Conservation (phyloP, 2,329 filamentous ascomycete genomes). For the Scedosporium boydii region DNA sequence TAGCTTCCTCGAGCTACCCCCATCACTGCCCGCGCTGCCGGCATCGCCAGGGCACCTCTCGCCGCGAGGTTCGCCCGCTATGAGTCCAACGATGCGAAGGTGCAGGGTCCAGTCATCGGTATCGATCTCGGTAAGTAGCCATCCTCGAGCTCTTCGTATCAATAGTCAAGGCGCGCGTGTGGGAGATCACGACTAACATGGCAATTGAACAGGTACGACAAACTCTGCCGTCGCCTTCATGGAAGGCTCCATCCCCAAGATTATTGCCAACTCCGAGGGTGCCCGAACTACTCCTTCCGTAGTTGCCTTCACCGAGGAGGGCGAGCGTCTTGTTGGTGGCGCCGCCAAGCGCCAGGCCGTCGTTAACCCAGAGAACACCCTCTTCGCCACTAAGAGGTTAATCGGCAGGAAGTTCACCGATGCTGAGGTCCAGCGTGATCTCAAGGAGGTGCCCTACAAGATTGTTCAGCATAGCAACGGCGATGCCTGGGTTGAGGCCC, state of each 20-base stretch:
- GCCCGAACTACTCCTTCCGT: conserved; percentile 88
- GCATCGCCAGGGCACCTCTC: conserved; percentile 59
- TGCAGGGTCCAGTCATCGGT: conserved; percentile 93
- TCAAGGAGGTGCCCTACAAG: conserved; percentile 98
- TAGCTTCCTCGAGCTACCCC: conserved; percentile 72
- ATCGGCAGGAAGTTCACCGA: conserved; percentile 97
- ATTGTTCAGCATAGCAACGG: conserved; percentile 95
- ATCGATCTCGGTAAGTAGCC: conserved; percentile 78
- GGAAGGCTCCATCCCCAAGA: conserved; percentile 91
- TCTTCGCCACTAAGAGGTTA: conserved; percentile 97
- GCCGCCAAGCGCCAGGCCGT: conserved; percentile 97
- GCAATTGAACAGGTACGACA: conserved; percentile 56
- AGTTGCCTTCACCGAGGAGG: conserved; percentile 90
- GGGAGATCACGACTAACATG: background rate
- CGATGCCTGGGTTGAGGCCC: conserved; percentile 90
- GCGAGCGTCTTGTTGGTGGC: conserved; percentile 92
- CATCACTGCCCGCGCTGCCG: conserved; percentile 57
- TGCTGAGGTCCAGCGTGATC: conserved; percentile 85
- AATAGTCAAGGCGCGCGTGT: background rate
- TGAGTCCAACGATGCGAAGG: conserved; percentile 63
- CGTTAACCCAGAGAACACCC: conserved; percentile 96
- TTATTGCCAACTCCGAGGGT: conserved; percentile 97
- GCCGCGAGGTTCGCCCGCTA: conserved; percentile 67
- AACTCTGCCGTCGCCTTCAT: conserved; percentile 97
- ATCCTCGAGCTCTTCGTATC: background rate